Conservation (phyloP, 2,329 filamentous ascomycete genomes). For the Trichoderma hamatum region DNA sequence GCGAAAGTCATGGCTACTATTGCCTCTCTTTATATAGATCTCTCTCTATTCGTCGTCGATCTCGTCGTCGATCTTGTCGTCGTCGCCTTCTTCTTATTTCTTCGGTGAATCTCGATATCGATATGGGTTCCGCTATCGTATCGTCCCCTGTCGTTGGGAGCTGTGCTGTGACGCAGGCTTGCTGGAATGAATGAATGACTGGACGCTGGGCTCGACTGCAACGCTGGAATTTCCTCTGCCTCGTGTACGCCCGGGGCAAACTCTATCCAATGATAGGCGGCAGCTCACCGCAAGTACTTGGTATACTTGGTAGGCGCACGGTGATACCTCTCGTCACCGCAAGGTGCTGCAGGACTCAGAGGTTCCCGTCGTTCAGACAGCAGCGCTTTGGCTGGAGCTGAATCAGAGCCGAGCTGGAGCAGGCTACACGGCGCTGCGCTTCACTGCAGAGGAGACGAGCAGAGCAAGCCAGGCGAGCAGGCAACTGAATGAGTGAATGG, state of each 20-base stretch:
- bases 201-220: neutral
- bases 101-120: neutral
- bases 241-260: neutral
- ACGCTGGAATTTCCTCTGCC: neutral
- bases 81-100: neutral
- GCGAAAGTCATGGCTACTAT: constrained; percentile 35
- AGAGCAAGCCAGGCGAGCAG: neutral
- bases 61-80: neutral
- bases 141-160: neutral
- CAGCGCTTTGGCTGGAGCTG: constrained; percentile 2
- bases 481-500: neutral
- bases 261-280: neutral
- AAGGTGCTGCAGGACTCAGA: neutral
- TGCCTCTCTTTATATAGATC: neutral
- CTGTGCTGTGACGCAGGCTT: neutral
- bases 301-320: neutral
- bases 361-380: neutral
- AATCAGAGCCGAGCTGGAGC: neutral
- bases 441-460: neutral
- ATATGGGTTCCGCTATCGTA: neutral
- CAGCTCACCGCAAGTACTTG: neutral
- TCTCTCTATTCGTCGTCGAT: neutral
- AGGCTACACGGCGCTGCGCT: neutral
- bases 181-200: constrained; percentile 17
- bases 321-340: neutral